Conservation (phyloP, 2,329 filamentous ascomycete species). For the Didymella pomorum region DNA sequence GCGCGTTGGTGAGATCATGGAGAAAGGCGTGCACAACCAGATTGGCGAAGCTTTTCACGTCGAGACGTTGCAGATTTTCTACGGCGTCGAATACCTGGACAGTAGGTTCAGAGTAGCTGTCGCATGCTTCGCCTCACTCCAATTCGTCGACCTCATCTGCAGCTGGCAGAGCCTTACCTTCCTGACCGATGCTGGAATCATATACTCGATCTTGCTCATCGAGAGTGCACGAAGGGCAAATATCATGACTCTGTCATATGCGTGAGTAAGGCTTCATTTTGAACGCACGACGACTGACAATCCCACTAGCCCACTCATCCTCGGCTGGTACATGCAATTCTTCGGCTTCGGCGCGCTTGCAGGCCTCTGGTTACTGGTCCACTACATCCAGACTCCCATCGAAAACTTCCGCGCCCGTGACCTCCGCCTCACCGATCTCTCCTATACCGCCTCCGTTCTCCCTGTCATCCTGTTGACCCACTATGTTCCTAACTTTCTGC, state of each 20-base stretch:
- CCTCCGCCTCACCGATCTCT: conserved; percentile 25
- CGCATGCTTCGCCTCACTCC: conserved; percentile 25
- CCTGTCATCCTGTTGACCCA: conserved; percentile 19
- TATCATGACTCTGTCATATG: conserved; percentile 17
- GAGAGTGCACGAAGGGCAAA: conserved; percentile 24
- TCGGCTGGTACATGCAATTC: conserved; percentile 25
- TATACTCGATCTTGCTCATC: conserved; percentile 25
- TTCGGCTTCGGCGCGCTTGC: conserved; percentile 22
- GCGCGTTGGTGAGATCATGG: conserved; percentile 13
- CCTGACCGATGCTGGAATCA: conserved; percentile 19
- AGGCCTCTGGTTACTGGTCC: conserved; percentile 22
- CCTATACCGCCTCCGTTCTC: conserved; percentile 24
- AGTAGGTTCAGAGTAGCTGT: conserved; percentile 17
- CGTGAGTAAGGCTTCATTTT: conserved; percentile 3
- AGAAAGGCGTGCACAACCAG: conserved; percentile 14
- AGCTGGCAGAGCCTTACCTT: conserved; percentile 27
- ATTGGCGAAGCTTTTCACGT: conserved; percentile 18
- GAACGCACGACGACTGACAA: background rate
- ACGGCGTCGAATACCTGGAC: conserved; percentile 22
- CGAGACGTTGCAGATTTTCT: conserved; percentile 18
- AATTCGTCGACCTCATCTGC: conserved; percentile 21
- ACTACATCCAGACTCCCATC: conserved; percentile 26
- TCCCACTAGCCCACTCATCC: conserved; percentile 16
- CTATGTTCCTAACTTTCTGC: conserved; percentile 20
- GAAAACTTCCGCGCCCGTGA: conserved; percentile 25